A percentile compares a stretch with the other conserved stretches of the same genome.
Conservation (phyloP, 495 filamentous ascomycete genomes). For the Podospora tetraspora region DNA sequence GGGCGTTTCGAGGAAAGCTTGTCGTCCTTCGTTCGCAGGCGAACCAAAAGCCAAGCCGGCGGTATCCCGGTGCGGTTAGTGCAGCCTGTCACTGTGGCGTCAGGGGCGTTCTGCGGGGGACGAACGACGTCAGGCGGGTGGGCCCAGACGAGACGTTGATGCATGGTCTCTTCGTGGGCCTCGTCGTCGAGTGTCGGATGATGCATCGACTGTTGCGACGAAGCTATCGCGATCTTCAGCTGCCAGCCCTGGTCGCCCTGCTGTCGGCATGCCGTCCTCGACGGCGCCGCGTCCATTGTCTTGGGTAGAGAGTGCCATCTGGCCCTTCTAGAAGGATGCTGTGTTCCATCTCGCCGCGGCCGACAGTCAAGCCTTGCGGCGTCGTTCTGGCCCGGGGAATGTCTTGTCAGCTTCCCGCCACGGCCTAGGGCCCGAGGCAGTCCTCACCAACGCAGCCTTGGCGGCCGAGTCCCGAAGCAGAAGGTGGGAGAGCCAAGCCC, state of each 20-base stretch:
- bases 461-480: slow-evolving; percentile 5
- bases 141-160: background rate
- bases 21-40: background rate
- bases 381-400: background rate
- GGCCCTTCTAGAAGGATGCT: background rate
- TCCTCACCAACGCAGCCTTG: background rate
- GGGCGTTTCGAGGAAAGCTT: background rate
- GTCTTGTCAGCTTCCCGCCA: background rate
- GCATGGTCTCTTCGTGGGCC: background rate
- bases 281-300: background rate
- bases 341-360: background rate
- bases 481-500: slow-evolving; percentile 3
- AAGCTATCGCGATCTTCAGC: background rate
- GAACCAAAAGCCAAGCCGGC: slow-evolving; percentile 23
- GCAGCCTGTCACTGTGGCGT: slow-evolving; percentile 12
- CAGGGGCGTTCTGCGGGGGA: background rate
- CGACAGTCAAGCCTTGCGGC: background rate
- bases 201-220: background rate
- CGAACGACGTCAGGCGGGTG: background rate
- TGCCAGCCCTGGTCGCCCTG: background rate
- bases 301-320: background rate
- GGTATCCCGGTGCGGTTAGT: slow-evolving; percentile 26
- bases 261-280: background rate
- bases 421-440: background rate
- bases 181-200: background rate